Evolutionary conservation across 805 yeast species (phyloP).

Genomic region (Priceomyces carsonii): DNA sequence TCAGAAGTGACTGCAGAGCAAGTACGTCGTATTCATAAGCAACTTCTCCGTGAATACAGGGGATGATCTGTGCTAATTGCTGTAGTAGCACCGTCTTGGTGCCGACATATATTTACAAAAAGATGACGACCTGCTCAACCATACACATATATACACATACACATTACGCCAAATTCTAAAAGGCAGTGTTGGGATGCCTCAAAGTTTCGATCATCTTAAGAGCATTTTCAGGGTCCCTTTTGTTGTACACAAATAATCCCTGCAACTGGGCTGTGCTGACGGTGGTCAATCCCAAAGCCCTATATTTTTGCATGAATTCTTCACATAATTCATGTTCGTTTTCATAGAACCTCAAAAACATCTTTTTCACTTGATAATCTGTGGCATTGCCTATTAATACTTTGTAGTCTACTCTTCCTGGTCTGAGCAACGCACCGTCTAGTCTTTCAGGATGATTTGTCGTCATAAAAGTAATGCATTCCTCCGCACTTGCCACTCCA

Average conservation of each 20-base stretch:
- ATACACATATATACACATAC: too few relatives aligned
- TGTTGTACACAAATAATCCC: slow-evolving; percentile 91
- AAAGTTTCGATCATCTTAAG: slow-evolving; percentile 59
- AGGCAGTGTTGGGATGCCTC: slow-evolving; percentile 26
- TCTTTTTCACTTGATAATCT: slow-evolving; percentile 69
- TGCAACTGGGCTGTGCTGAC: slow-evolving; percentile 94
- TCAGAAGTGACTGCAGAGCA: slow-evolving; percentile 36
- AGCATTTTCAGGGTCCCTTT: slow-evolving; percentile 78
- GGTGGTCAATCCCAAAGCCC: slow-evolving; percentile 43
- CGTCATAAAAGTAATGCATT: slow-evolving; percentile 95
- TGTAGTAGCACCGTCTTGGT: too few relatives aligned
- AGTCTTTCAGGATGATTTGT: slow-evolving; percentile 94
- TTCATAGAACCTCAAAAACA: slow-evolving; percentile 89
- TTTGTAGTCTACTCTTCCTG: slow-evolving; percentile 91
- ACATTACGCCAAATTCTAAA: too few relatives aligned
- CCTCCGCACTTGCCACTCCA: slow-evolving; percentile 97
- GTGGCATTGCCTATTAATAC: slow-evolving; percentile 86
- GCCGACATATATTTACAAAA: background rate
- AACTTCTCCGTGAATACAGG: slow-evolving; percentile 33
- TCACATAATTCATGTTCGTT: slow-evolving; percentile 56
- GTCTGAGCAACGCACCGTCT: slow-evolving; percentile 91
- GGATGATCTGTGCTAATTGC: slow-evolving; percentile 22
- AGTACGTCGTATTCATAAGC: slow-evolving; percentile 35
- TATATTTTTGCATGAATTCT: slow-evolving; percentile 46
- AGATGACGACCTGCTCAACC: background rate